phyloP scores from a whole-genome alignment of 202 grass and related monocot species.

The Elaeis oleifera region DNA sequence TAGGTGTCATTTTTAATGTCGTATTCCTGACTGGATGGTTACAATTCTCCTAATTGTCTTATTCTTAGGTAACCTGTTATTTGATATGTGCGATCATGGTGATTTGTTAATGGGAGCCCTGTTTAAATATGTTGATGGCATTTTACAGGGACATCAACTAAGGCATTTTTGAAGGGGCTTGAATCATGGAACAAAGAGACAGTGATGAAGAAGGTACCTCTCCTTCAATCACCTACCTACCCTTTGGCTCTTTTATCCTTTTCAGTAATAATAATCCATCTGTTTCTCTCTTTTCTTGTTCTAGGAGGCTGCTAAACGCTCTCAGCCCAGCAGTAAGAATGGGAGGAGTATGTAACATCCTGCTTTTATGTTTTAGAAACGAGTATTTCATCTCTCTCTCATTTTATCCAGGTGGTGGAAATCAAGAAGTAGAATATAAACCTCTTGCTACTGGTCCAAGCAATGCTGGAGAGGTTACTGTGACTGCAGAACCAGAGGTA shows the following conservation, averaged over 20 bases:
- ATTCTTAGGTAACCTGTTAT: slow-evolving; percentile 52
- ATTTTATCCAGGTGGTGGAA: slow-evolving; percentile 19
- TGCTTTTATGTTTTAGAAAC: slow-evolving; percentile 1
- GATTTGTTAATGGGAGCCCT: slow-evolving; percentile 41
- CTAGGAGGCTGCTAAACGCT: slow-evolving; percentile 41
- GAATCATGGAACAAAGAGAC: slow-evolving; percentile 83
- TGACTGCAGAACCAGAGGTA: background rate
- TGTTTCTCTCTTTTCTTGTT: slow-evolving; percentile 8
- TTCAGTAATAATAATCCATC: background rate
- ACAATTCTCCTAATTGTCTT: slow-evolving; percentile 74
- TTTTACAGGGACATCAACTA: slow-evolving; percentile 53
- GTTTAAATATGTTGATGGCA: slow-evolving; percentile 40
- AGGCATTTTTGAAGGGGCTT: slow-evolving; percentile 65
- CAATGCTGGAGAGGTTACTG: slow-evolving; percentile 9
- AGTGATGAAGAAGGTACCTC: slow-evolving; percentile 36
- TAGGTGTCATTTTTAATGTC: slow-evolving; percentile 78
- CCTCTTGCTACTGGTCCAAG: slow-evolving; percentile 24
- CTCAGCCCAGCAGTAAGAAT: slow-evolving; percentile 29
- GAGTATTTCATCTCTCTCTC: background rate
- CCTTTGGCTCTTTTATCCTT: background rate
- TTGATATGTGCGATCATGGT: slow-evolving; percentile 1
- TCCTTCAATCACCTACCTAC: background rate
- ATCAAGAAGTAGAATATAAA: slow-evolving; percentile 37
- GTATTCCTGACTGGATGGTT: slow-evolving; percentile 78
- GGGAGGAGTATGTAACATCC: background rate